Evolutionary conservation across 2,329 filamentous ascomycete genomes (phyloP).

Genomic region (Diaporthe sp.): DNA sequence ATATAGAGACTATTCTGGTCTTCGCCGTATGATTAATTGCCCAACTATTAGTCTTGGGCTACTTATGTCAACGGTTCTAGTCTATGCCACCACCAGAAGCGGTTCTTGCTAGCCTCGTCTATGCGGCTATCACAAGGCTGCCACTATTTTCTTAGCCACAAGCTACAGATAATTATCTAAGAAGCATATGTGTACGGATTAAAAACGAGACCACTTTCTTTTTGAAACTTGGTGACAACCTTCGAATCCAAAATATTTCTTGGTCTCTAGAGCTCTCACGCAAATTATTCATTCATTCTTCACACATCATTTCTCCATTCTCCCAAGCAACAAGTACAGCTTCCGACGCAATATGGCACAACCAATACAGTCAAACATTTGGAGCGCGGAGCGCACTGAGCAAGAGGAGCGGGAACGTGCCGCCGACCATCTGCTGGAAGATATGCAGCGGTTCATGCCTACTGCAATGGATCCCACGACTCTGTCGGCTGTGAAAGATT

Average conservation of each 20-base stretch:
- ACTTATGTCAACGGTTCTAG: no score
- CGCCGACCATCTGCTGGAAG: background rate
- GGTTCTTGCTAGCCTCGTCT: no score
- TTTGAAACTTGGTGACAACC: no score
- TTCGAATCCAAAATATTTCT: background rate
- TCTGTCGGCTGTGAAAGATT: background rate
- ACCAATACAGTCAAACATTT: background rate
- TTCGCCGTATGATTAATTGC: no score
- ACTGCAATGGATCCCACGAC: background rate
- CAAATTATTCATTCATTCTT: background rate
- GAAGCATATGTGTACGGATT: no score
- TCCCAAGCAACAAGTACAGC: background rate
- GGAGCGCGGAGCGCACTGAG: rapidly evolving
- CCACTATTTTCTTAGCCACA: no score
- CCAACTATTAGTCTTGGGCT: no score
- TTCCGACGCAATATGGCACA: background rate
- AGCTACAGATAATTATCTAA: no score
- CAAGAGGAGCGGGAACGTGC: background rate
- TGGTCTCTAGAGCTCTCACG: background rate
- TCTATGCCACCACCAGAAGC: no score
- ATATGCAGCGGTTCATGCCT: background rate
- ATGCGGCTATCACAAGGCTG: no score
- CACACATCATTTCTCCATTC: background rate
- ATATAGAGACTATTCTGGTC: no score
- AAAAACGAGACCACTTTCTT: no score